phyloP scores from a whole-genome alignment of 148 eudicot genomes.

The Camellia lanceoleosa region DNA sequence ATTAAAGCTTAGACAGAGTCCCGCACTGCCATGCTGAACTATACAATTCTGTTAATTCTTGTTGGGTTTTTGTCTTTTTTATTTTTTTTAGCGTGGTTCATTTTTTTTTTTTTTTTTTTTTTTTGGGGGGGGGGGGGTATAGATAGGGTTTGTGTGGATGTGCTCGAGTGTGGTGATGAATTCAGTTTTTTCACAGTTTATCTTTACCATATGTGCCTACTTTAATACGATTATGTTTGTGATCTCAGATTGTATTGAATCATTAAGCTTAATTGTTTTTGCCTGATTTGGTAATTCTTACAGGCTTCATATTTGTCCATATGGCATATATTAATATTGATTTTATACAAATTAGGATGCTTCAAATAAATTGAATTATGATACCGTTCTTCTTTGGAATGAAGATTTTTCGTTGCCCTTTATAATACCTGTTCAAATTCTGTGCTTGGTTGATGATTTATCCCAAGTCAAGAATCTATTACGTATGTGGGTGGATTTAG shows the following conservation, averaged over 20 bases:
- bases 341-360: not conserved
- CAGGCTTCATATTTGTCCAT: too few relatives aligned
- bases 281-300: too few relatives aligned
- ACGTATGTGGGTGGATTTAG: too few relatives aligned
- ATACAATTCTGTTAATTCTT: not conserved
- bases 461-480: too few relatives aligned
- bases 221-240: not conserved
- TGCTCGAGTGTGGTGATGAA: constrained; percentile 12
- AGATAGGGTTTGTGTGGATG: constrained; percentile 1
- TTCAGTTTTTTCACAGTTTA: not conserved
- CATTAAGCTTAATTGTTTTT: not conserved
- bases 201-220: not conserved
- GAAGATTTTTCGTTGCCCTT: not conserved
- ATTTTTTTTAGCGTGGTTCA: constrained; percentile 3
- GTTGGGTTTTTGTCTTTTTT: constrained; percentile 9
- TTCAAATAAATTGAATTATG: not conserved
- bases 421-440: not conserved
- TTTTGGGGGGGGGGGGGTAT: constrained; percentile 4
- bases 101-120: not conserved
- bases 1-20: constrained; percentile 23
- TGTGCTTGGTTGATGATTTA: not conserved
- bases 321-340: too few relatives aligned
- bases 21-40: constrained; percentile 9
- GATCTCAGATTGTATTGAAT: not conserved
- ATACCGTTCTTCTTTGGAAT: not conserved